Evolutionary conservation across 106 monocot species (phyloP), one percentile per base, ranked within the genome.

Genomic region (Dioscorea zingiberensis): DNA sequence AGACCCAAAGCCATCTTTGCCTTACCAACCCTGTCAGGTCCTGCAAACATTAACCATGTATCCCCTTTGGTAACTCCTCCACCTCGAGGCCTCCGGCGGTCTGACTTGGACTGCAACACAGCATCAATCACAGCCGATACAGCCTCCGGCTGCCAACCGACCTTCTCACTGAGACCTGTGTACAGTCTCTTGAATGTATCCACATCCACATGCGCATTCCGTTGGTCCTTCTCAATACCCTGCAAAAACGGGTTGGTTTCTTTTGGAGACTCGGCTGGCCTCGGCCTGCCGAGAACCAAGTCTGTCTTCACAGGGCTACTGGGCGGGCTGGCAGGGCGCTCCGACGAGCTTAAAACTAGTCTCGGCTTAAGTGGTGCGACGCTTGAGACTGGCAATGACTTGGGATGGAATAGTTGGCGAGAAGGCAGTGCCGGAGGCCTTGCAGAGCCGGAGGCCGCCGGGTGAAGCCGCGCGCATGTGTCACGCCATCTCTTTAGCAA

Each of bases 81-180:
- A 16, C 51, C 55, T 1, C 82, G 82, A 58, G 67, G 60, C 60
- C 71, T 85, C 13, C 81, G 74, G 7, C 66, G 71, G 13, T 83
- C 87, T 0, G 91, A 80, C 61, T 79, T 85, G 60, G 80, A 80
- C 23, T 79, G 87, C 25, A 67, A 68, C 27, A 97, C 83, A 0
- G 74, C 79, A 2, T 78, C 69, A 12, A 91, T 80, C 8, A 88
- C 74, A 0, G 91, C 68, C 6, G 95, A 81, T 2, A 91, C 95
- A 0, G 91, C 91, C 44, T 97, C 88, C 7, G 69, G 55, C 67
- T 97, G 95, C 95, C 91, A 91, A 10, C 69, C 44, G 21, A 97
- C 85, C 67, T 83, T 97, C 66, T 88, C 95, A 1, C 63, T 58
- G 13, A 97, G 73, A 3, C 85, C 88, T 19, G 83, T 85, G 62